Evolutionary conservation across 768 basidiomycete species (phyloP).

Genomic region (Trametes sanguinea): DNA sequence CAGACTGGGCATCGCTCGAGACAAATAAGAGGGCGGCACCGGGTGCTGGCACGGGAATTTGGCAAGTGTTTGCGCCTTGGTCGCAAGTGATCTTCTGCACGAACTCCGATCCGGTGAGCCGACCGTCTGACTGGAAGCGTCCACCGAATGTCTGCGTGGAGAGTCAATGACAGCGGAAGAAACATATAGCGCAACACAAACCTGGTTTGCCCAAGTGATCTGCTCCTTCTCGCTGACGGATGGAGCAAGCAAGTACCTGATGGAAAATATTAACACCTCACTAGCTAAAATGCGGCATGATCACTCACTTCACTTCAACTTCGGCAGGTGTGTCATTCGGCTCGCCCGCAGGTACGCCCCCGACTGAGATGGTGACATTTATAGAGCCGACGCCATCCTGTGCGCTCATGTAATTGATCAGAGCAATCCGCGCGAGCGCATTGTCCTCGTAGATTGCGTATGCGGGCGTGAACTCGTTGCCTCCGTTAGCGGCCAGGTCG

Average conservation of each 20-base stretch:
- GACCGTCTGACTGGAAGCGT: conserved; percentile 66
- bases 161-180: conserved; percentile 1
- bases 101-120: conserved; percentile 53
- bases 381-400: conserved; percentile 54
- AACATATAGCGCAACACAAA: conserved; percentile 29
- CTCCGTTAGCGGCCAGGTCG: conserved; percentile 58
- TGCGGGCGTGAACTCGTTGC: conserved; percentile 59
- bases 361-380: conserved; percentile 51
- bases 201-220: conserved; percentile 80
- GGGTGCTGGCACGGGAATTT: conserved; percentile 66
- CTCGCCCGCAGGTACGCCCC: conserved; percentile 44
- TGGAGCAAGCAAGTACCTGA: conserved; percentile 56
- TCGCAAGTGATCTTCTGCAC: conserved; percentile 66
- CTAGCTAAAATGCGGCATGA: background rate
- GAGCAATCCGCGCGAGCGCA: conserved; percentile 56
- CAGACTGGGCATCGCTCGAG: conserved; percentile 41
- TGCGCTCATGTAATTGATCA: conserved; percentile 77
- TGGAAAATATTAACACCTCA: background rate
- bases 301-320: conserved; percentile 55
- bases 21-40: conserved; percentile 78
- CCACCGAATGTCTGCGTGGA: conserved; percentile 56
- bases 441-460: conserved; percentile 77
- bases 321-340: conserved; percentile 42
- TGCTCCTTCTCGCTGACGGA: conserved; percentile 62
- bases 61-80: conserved; percentile 51